Evolutionary conservation across 1,284 basidiomycete genomes (phyloP).

Genomic region (Trichosporon faecale): DNA sequence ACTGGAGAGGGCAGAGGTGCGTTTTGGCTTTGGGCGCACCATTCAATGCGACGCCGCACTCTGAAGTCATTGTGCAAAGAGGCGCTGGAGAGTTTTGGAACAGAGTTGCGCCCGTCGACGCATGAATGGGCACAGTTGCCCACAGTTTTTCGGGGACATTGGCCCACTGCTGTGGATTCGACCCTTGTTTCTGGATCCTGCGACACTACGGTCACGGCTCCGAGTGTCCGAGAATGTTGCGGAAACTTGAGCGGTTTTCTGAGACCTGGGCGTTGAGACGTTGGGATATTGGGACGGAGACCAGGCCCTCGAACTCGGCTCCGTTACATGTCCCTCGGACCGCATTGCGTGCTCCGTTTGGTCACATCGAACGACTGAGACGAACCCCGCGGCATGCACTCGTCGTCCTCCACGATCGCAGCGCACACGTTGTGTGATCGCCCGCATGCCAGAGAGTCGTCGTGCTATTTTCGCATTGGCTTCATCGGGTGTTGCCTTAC

Average conservation of each 20-base stretch:
- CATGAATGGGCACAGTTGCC: not conserved
- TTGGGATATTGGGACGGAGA: not conserved
- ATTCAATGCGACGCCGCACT: not conserved
- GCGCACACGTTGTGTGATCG: not conserved
- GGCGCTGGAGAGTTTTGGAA: not conserved
- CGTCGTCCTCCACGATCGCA: not conserved
- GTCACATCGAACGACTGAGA: not conserved
- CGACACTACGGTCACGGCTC: too few relatives aligned
- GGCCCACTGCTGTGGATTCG: not conserved
- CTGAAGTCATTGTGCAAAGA: not conserved
- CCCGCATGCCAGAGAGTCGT: not conserved
- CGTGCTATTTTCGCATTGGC: not conserved
- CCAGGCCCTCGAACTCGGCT: not conserved
- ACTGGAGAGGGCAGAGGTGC: too few relatives aligned
- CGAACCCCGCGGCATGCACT: not conserved
- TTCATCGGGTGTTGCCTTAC: not conserved
- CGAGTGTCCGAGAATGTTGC: too few relatives aligned
- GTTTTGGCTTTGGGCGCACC: not conserved
- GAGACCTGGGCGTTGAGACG: too few relatives aligned
- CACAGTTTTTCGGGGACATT: not conserved
- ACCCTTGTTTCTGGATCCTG: too few relatives aligned
- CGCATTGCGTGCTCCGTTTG: not conserved
- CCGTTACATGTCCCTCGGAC: not conserved
- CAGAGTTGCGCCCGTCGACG: not conserved
- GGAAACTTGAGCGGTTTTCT: too few relatives aligned